phyloP scores from a whole-genome alignment of 352 stramenopile genomes.

The Pythium aquatile region DNA sequence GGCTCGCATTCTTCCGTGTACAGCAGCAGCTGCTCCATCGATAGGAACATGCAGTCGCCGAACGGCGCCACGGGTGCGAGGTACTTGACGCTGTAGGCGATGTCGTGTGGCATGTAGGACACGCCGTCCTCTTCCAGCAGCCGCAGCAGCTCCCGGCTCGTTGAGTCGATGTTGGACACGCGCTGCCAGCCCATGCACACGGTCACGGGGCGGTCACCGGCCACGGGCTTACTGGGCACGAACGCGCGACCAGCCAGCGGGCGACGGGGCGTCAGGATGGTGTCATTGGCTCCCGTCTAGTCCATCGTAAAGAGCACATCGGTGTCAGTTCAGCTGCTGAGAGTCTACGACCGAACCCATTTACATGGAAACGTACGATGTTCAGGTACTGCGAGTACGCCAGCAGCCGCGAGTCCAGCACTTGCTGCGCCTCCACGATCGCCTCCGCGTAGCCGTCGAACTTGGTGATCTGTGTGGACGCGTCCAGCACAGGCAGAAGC shows the following conservation, averaged over 20 bases:
- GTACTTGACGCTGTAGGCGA: slow-evolving; percentile 88
- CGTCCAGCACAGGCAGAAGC: slow-evolving; percentile 72
- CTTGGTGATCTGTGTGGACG: slow-evolving; percentile 86
- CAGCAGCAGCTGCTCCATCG: slow-evolving; percentile 83
- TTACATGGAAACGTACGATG: slow-evolving; percentile 43
- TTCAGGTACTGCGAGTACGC: slow-evolving; percentile 84
- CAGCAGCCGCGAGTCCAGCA: slow-evolving; percentile 49
- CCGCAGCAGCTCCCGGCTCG: slow-evolving; percentile 69
- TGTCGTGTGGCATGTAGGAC: slow-evolving; percentile 83
- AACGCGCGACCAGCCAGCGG: slow-evolving; percentile 49
- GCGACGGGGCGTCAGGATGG: slow-evolving; percentile 60
- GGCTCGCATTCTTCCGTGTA: slow-evolving; percentile 86
- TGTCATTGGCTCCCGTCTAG: slow-evolving; percentile 54
- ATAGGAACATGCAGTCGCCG: slow-evolving; percentile 85
- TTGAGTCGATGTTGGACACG: slow-evolving; percentile 70
- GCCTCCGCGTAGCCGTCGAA: slow-evolving; percentile 78
- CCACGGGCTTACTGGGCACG: slow-evolving; percentile 56
- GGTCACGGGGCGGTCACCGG: slow-evolving; percentile 71
- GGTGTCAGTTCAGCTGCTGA: too few relatives aligned
- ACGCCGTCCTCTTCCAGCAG: slow-evolving; percentile 84
- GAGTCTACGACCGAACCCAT: neutral
- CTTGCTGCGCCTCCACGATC: slow-evolving; percentile 67
- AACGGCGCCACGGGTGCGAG: slow-evolving; percentile 76
- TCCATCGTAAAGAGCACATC: slow-evolving; percentile 1
- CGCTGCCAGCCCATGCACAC: slow-evolving; percentile 87